These are phyloP conservation scores for Podila verticillata DNA, from an alignment of 192 early-diverging fungal species.

Conservation along the genomic window DNA sequence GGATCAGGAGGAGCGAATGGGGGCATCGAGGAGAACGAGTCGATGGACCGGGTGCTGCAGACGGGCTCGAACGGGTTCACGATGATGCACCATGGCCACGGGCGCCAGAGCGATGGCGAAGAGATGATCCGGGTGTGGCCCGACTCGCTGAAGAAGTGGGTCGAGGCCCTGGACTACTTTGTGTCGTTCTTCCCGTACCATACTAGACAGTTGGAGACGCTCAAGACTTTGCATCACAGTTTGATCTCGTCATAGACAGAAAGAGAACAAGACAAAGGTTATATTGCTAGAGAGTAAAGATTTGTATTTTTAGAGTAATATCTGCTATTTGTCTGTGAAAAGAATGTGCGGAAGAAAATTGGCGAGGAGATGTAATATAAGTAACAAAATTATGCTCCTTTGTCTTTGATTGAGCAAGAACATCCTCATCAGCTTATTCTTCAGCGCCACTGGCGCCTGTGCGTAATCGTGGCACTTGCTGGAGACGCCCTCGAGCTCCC, in stretches of 20 bases:
- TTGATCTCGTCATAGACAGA: conserved; percentile 29
- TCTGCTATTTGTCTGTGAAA: no score
- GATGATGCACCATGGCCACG: conserved; percentile 9
- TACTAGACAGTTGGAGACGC: conserved; percentile 51
- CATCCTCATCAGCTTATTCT: no score
- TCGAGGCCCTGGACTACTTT: conserved; percentile 60
- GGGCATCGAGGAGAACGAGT: conserved; percentile 2
- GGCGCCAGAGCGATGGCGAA: background rate
- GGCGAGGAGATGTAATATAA: no score
- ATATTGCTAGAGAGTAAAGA: no score
- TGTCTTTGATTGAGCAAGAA: no score
- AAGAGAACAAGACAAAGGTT: no score
- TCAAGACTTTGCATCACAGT: conserved; percentile 52
- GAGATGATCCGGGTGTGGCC: conserved; percentile 54
- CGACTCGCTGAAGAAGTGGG: conserved; percentile 61
- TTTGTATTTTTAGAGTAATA: no score
- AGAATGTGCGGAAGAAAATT: no score
- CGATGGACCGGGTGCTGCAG: conserved; percentile 6
- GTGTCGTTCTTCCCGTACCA: conserved; percentile 64
- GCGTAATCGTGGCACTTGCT: no score
- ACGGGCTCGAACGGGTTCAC: conserved; percentile 30
- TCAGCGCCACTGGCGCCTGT: no score
- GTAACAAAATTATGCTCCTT: no score
- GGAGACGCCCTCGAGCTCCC: no score
- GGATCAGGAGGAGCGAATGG: background rate